Base-by-base conservation (phyloP, 768 basidiomycete species). In the Boletales sp. region DNA sequence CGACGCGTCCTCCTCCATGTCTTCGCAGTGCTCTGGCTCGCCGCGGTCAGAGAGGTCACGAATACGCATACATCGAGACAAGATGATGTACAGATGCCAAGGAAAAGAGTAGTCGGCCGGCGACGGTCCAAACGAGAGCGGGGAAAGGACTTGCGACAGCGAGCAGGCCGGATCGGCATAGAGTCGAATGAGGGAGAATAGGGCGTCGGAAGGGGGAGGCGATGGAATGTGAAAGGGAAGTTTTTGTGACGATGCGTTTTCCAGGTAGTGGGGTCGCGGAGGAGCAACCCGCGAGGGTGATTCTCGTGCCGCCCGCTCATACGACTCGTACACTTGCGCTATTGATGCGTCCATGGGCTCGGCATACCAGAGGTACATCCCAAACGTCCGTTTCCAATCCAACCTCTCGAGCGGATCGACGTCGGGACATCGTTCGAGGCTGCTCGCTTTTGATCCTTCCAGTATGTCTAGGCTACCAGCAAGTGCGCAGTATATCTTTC, bases 351-450 rank as follows among this genome's bases (percentile, higher is more conserved):
- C 80, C 56, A 91, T 74, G 3, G 82, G 76, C 38, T 84, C 77
- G 1, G 83, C 83, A 65, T 85, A 97, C 96, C 96, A 99, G 31
- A 98, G 71, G 53, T 86, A 85, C 39, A 97, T 70, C 3, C 91
- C 96, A 63, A 98, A 90, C 1, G 86, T 85, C 17, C 93, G 82
- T 66, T 93, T 94, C 96, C 96, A 99, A 64, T 96, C 94, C 46
- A 97, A 68, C 0, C 82, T 87, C 46, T 83, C 72, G 15, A 82
- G 74, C 5, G 96, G 73, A 48, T 81, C 72, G 25, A 90, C 62
- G 48, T 86, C 83, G 12, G 73, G 64, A 61, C 75, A 76, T 41
- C 78, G 79, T 55, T 76, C 74, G 19, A 77, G 57, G 15, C 79
- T 81, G 25, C 73, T 72, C 3, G 79, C 78, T 53, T 70, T 74